Base-by-base conservation (phyloP, 2,329 filamentous ascomycete genomes). In the Colletotrichum higginsianum region DNA sequence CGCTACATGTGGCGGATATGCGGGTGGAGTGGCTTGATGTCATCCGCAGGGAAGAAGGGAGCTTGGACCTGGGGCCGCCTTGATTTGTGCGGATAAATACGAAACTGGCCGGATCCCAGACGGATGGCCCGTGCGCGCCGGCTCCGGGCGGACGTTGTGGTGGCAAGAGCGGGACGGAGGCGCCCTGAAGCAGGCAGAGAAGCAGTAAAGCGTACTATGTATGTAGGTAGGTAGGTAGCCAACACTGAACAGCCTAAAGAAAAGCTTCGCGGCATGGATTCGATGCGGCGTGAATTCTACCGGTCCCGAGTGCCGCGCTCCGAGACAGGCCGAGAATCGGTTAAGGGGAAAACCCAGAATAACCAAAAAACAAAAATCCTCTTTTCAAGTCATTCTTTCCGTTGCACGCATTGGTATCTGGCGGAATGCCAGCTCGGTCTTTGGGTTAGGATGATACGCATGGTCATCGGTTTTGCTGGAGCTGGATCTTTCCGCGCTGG, bases 61-160 rank as follows among this genome's bases (percentile, higher is more conserved):
- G 69, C 69, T 72, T 72, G 69, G 69, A 60, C 69, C 69, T 50
- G 52, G 50, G 69, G 60, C 69, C 38, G 69, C 69, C 69, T 72
- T 72, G 69, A 72, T 72, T 72, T 72, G 69, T 26, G 69, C 69
- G 65, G 69, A 69, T 72, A 72, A 60, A 69, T 72, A 60, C 69
- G 69, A 72, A 69, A 72, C 69, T 69, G 52, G 23, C 38, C 56
- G 53, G 40, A 69, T 69, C 64, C 64, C 57, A 62, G 46, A 6
- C 46, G 40, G 15, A 2, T 72, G 69, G 40, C 40, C 69, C 60
- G 58, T 69, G 69, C 66, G 2, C 58, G 44, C 30, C 65, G 65
- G 69, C 58, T 52, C 53, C 57, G 65, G 53, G 58, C 21, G 40
- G 49, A 44, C 35, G 11, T 26, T 46, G 57, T 38, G 53, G 11